Base-by-base conservation (phyloP, 2,329 filamentous ascomycete species). In the Colletotrichum chrysophilum region DNA sequence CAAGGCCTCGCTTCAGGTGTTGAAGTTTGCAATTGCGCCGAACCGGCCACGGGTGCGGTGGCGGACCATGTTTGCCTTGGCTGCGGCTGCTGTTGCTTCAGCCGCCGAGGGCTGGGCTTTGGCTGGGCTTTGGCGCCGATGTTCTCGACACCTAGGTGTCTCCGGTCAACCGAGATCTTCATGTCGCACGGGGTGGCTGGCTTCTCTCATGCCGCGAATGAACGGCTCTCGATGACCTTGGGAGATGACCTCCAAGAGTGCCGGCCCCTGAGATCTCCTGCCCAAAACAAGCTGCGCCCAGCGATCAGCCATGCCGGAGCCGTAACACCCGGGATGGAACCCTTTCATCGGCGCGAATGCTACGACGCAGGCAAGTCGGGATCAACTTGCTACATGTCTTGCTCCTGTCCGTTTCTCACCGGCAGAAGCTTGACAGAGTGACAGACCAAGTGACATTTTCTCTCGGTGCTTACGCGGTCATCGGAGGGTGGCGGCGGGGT, bases 161-260 rank as follows among this genome's bases (percentile, higher is more conserved):
- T 75, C 70, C 70, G 34, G 70, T 68, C 70, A 73, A 75, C 58
- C 70, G 73, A 68, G 34, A 48, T 73, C 62, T 43, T 60, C 69
- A 62, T 38, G 24, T 48, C 26, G 28, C n/a, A 62, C 26, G 28
- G 14, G 62, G 62, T 48, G 62, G 30, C 21, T 43, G 56, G 55
- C 38, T 38, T 32, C 28, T 66, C 16, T 30, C 16, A 16, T 6
- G 16, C 65, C 18, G 36, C 60, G 60, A 16, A 60, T 67, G 21
- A 71, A 64, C 30, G 38, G 36, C 12, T 24, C n/a, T 64, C 34
- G 21, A 43, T 64, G 36, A 58, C 55, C 55, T 26, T 58, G 58
- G 30, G 30, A 30, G 58, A 30, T 32, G 43, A 21, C 34, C 62
- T 18, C 28, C 43, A 52, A 21, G 43, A 52, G 43, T 52, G 24